Conservation (phyloP, 2,329 filamentous ascomycete genomes). For the Talaromyces verruculosus region DNA sequence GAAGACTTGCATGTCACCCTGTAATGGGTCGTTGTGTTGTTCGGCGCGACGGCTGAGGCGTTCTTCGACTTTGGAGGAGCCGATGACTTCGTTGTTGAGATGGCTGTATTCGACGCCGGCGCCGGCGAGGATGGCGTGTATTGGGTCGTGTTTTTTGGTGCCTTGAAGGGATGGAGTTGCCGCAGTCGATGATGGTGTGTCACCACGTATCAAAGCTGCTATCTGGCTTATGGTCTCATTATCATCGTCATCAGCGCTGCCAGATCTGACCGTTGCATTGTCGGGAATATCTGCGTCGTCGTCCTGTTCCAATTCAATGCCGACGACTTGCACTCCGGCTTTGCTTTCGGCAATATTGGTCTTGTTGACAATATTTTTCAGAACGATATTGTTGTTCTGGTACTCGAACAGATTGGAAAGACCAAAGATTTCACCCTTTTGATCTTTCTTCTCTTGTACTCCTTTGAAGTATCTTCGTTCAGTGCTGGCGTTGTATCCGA, state of each 20-base stretch:
- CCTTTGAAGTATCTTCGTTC: constrained; percentile 95
- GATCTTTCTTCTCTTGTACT: constrained; percentile 76
- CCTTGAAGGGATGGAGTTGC: constrained; percentile 21
- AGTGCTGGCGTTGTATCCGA: constrained; percentile 87
- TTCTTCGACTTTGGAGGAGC: constrained; percentile 87
- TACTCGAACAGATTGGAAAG: constrained; percentile 83
- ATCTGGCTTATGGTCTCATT: constrained; percentile 72
- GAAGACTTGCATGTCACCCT: constrained; percentile 40
- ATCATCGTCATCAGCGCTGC: constrained; percentile 52
- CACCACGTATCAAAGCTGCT: constrained; percentile 59
- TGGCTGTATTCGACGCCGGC: constrained; percentile 95
- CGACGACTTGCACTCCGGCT: constrained; percentile 76
- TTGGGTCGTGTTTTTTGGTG: constrained; percentile 64
- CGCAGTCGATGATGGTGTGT: constrained; percentile 25
- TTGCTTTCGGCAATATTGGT: constrained; percentile 94
- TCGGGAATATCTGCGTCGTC: constrained; percentile 48
- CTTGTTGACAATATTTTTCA: constrained; percentile 97
- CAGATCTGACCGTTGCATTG: constrained; percentile 22
- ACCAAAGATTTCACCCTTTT: constrained; percentile 93
- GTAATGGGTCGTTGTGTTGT: constrained; percentile 35
- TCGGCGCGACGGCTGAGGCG: constrained; percentile 75
- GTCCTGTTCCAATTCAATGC: constrained; percentile 68
- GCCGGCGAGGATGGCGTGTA: constrained; percentile 83
- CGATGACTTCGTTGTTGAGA: constrained; percentile 92
- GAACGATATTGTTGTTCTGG: constrained; percentile 72